phyloP scores from a whole-genome alignment of 2,329 filamentous ascomycete species.

The Aspergillus fructus region DNA sequence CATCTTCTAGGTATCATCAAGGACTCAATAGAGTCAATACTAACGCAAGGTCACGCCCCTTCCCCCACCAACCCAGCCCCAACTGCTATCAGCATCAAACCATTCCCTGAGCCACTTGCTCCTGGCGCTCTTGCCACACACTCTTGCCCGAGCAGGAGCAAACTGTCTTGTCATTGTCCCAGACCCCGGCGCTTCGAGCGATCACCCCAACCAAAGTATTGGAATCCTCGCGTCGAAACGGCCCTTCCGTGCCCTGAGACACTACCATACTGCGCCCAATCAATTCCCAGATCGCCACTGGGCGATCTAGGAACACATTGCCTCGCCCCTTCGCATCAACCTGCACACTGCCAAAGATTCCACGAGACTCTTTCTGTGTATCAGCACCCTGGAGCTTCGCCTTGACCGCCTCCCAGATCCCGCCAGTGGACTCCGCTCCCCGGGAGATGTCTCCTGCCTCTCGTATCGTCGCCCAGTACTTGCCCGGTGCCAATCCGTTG shows the following conservation, averaged over 20 bases:
- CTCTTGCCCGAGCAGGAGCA: constrained; percentile 98
- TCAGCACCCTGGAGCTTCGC: constrained; percentile 39
- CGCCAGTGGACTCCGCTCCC: constrained; percentile 79
- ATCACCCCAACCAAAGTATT: constrained; percentile 91
- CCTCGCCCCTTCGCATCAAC: constrained; percentile 76
- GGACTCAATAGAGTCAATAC: constrained; percentile 4
- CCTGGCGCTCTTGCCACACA: constrained; percentile 92
- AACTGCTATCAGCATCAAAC: constrained; percentile 52
- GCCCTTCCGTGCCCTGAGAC: constrained; percentile 63
- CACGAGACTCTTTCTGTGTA: constrained; percentile 48
- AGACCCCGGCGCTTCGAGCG: constrained; percentile 92
- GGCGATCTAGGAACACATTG: constrained; percentile 75
- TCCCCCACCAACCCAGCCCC: neutral
- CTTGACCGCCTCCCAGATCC: constrained; percentile 68
- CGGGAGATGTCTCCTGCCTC: constrained; percentile 82
- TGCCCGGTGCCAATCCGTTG: constrained; percentile 75
- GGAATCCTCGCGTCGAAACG: constrained; percentile 69
- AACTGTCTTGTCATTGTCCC: constrained; percentile 98
- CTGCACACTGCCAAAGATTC: constrained; percentile 71
- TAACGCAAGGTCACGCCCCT: constrained; percentile 8
- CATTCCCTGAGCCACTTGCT: constrained; percentile 89
- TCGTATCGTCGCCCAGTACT: constrained; percentile 79
- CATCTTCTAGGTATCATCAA: constrained; percentile 9
- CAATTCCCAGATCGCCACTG: constrained; percentile 90
- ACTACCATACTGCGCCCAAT: constrained; percentile 92